These are phyloP conservation scores for Madurella fahalii DNA, from an alignment of 2,329 filamentous ascomycete genomes.

Conservation along the genomic window DNA sequence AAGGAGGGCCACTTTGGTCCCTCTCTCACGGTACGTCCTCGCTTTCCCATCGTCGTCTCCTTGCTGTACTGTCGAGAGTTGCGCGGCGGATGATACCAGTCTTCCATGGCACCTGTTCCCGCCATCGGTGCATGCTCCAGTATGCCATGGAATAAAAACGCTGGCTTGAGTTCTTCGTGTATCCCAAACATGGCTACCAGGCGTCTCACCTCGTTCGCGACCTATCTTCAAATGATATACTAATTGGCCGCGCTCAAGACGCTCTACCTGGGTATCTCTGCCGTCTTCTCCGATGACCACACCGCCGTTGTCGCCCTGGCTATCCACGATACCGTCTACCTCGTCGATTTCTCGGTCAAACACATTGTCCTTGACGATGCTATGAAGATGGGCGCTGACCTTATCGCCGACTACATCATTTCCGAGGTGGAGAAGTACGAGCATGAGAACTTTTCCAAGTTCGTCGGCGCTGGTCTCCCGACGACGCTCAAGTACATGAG, in stretches of 20 bases:
- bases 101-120: too few species aligned
- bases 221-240: background rate
- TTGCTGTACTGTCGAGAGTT: background rate
- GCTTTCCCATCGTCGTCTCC: background rate
- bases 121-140: background rate
- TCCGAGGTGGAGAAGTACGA: constrained; percentile 55
- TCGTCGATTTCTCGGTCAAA: constrained; percentile 66
- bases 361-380: constrained; percentile 46
- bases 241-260: constrained; percentile 36
- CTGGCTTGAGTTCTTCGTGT: background rate
- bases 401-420: constrained; percentile 59
- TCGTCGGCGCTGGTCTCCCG: constrained; percentile 69
- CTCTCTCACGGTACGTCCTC: constrained; percentile 42
- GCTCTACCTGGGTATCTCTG: constrained; percentile 61
- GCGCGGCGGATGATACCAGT: background rate
- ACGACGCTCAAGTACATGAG: constrained; percentile 54
- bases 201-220: too few species aligned
- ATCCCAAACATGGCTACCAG: too few species aligned
- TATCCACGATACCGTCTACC: constrained; percentile 70
- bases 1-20: constrained; percentile 42
- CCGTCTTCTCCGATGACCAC: constrained; percentile 46
- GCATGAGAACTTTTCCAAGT: constrained; percentile 64
- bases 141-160: too few species aligned
- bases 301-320: constrained; percentile 61
- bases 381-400: constrained; percentile 38